Evolutionary conservation across 2,329 filamentous ascomycete species (phyloP), one percentile per base, ranked within the genome.

Genomic region (Hymenoscyphus linearis): DNA sequence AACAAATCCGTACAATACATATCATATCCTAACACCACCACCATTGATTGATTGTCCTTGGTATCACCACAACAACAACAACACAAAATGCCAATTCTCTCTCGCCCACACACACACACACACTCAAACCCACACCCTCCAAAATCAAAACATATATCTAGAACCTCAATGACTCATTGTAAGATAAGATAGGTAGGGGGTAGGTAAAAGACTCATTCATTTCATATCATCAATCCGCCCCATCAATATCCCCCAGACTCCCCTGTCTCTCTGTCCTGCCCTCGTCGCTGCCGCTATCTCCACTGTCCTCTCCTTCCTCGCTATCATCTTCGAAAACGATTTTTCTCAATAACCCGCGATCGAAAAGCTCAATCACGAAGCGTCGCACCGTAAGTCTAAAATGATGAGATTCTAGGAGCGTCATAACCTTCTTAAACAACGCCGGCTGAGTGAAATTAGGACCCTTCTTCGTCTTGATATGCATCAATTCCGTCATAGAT

Each of bases 331-430:
- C 87, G 61, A 96, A 86, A 13, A 99, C 89, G 63, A 97, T 90
- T 66, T 85, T 85, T 65, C 92, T 82, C 76, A 98, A 81, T 52
- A 98, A 90, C 62, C 85, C 87, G 76, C 93, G 95, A 71, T 98
- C 93, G 70, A 99, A 99, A 25, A 99, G 77, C 72, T 98, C 95
- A 62, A 98, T 87, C 37, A 96, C 89, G 76, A 96, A 93, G 53
- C 93, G 87, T 64, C 93, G 88, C 31, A 96, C 89, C 1, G 88
- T 88, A 2, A 99, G 82, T 25, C 92, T 85, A 75, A 95, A 98
- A 72, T 96, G 91, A 69, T 96, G 93, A 67, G 85, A 87, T 74
- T 97, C 92, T 62, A 99, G 81, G 55, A 98, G 81, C 9, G 85
- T 84, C 79, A 99, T 87, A 54, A 95, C 87, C 71, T 92, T 90